Evolutionary conservation across 768 basidiomycete genomes (phyloP), one percentile per base, ranked within the genome.

Genomic region (Tulasnella sp.): DNA sequence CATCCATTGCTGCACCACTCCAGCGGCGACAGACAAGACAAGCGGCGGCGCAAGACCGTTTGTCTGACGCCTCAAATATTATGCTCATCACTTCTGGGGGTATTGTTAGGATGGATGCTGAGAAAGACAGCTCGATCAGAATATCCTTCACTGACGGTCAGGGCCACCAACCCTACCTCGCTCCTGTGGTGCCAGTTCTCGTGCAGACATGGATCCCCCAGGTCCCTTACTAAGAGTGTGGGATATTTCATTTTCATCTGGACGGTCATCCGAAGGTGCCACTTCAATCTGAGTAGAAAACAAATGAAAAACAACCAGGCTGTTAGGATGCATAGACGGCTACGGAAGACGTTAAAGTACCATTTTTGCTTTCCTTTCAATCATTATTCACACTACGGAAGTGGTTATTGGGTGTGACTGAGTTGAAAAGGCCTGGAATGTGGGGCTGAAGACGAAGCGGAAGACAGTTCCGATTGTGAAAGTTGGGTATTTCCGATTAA

Each of bases 1-100:
- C 48, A 31, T 78, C 77, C 28, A 78, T n/a, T 11, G 58, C 77
- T 3, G 20, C 69, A 72, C 44, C 64, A 6, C 40, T 78, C 77
- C 77, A 78, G 24, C 44, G 37, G 60, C 40, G 50, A 60, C 60
- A 78, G 20, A 72, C 69, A 1, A 28, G 24, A 20, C 28, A 28
- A 42, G 77, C 77, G 18, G 60, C 24, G 22, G 58, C 77, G n/a
- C 60, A 58, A 50, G n/a, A 4, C 20, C 14, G n/a, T 37, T 22
- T n/a, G 46, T 37, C 48, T 14, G 34, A 54, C 1, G 24, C 34
- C 54, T 2, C 20, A 37, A 76, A 76, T 46, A 76, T 76, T 12
- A 50, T 50, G 42, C 18, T 16, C 34, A 76, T 41, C 1, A 76
- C 20, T 46, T 76, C 76, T 0, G 5, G 2, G 0, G 76, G 76